These are phyloP conservation scores for Cinnamomum micranthum DNA, from an alignment of 164 flowering plant species.

Conservation along the genomic window DNA sequence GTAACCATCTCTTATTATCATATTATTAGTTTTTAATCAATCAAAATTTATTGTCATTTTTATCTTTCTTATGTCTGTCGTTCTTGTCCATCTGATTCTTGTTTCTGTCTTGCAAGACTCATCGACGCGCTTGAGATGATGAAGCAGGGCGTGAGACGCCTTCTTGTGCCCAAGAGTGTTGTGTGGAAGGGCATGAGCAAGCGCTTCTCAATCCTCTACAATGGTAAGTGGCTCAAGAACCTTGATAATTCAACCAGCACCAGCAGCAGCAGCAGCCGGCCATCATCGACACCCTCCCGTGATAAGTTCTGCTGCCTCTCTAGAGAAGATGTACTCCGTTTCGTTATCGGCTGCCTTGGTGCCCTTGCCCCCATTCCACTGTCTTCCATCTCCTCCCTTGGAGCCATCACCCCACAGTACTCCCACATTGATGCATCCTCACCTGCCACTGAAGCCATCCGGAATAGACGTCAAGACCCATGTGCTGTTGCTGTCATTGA, in stretches of 20 bases:
- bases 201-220: slow-evolving; percentile 83
- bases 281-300: slow-evolving; percentile 39
- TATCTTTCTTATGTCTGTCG: no score
- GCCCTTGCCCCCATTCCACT: slow-evolving; percentile 94
- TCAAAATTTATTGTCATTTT: background rate
- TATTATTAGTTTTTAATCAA: background rate
- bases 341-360: slow-evolving; percentile 89
- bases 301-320: slow-evolving; percentile 83
- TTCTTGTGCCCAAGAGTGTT: slow-evolving; percentile 74
- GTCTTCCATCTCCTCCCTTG: slow-evolving; percentile 72
- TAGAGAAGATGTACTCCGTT: slow-evolving; percentile 86
- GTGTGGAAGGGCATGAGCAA: slow-evolving; percentile 95
- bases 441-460: slow-evolving; percentile 57
- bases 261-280: slow-evolving; percentile 33
- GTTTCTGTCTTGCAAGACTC: slow-evolving; percentile 42
- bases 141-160: slow-evolving; percentile 93
- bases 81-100: background rate
- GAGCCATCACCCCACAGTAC: slow-evolving; percentile 55
- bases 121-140: slow-evolving; percentile 96
- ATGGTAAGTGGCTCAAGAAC: slow-evolving; percentile 92
- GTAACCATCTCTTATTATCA: background rate
- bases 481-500: slow-evolving; percentile 85
- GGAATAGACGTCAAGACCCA: slow-evolving; percentile 56
- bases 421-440: slow-evolving; percentile 52
- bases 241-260: slow-evolving; percentile 40